These are phyloP conservation scores for Echinosophora koreensis DNA, from an alignment of 306 rosid genomes.

Conservation along the genomic window DNA sequence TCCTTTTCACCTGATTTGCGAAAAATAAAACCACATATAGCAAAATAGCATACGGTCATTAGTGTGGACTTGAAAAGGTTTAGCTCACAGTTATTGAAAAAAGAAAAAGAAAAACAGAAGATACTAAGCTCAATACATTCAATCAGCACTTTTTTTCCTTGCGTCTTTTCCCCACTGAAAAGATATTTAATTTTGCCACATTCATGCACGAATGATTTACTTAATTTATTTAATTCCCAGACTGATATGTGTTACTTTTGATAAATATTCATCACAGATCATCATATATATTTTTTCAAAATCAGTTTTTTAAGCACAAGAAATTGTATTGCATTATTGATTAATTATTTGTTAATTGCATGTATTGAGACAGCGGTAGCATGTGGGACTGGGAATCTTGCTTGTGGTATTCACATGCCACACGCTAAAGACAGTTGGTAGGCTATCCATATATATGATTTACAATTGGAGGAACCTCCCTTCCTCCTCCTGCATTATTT, in stretches of 20 bases:
- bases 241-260: neutral
- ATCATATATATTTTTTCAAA: neutral
- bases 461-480: constrained; percentile 34
- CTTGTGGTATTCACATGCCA: constrained; percentile 45
- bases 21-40: neutral
- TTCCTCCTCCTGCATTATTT: neutral
- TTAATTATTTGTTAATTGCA: constrained; percentile 29
- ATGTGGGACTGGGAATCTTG: constrained; percentile 50
- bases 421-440: constrained; percentile 42
- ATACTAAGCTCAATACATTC: neutral
- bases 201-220: constrained; percentile 15
- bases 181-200: neutral
- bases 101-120: too few species aligned
- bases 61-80: constrained; percentile 12
- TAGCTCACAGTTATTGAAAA: too few species aligned
- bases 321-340: neutral
- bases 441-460: constrained; percentile 6
- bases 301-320: neutral
- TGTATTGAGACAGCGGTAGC: constrained; percentile 28
- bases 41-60: neutral
- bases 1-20: neutral
- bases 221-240: neutral
- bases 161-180: neutral
- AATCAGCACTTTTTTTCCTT: neutral
- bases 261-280: neutral